phyloP scores from a whole-genome alignment of 2,329 filamentous ascomycete genomes.

The Coniochaeta sp. region DNA sequence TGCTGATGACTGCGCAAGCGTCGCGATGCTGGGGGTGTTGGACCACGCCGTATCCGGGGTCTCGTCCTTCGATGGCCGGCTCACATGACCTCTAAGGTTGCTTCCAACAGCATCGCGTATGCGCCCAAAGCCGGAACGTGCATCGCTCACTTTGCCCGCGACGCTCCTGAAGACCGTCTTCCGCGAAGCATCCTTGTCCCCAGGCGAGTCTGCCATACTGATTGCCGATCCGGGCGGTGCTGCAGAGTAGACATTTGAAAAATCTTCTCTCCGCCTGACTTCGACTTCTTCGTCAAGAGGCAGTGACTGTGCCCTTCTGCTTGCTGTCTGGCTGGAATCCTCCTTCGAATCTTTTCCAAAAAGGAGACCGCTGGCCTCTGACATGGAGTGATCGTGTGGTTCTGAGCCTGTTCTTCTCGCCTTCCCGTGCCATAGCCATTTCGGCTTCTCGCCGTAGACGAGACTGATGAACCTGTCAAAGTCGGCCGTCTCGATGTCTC shows the following conservation, averaged over 20 bases:
- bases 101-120: constrained; percentile 79
- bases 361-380: constrained; percentile 37
- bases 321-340: constrained; percentile 15
- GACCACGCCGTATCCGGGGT: constrained; percentile 24
- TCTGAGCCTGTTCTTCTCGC: constrained; percentile 55
- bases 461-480: constrained; percentile 76
- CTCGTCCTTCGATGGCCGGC: constrained; percentile 52
- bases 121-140: constrained; percentile 71
- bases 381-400: constrained; percentile 35
- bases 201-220: constrained; percentile 37
- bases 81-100: constrained; percentile 42
- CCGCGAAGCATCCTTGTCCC: constrained; percentile 50
- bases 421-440: constrained; percentile 95
- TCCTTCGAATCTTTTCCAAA: constrained; percentile 47
- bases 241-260: constrained; percentile 32
- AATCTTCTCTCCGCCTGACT: constrained; percentile 33
- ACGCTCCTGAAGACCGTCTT: constrained; percentile 72
- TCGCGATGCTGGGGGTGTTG: constrained; percentile 24
- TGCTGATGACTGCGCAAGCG: constrained; percentile 26
- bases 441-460: constrained; percentile 72
- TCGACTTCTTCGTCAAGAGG: constrained; percentile 45
- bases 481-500: constrained; percentile 86
- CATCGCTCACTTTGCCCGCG: constrained; percentile 70
- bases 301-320: constrained; percentile 42
- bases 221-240: constrained; percentile 35